These are phyloP conservation scores for Phytophthora sp. DNA, from an alignment of 352 stramenopile species.

Conservation along the genomic window DNA sequence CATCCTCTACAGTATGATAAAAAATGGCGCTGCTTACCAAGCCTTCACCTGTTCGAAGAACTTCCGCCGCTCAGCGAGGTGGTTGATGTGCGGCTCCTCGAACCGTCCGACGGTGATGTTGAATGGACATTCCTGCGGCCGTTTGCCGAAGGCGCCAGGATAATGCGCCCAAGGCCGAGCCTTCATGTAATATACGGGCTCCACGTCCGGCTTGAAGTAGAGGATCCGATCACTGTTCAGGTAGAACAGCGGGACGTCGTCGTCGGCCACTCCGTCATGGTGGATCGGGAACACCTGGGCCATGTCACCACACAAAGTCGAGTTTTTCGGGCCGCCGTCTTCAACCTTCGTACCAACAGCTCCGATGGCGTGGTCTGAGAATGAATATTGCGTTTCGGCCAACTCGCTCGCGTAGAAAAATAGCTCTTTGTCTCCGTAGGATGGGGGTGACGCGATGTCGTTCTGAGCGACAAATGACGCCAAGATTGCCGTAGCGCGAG, in stretches of 20 bases:
- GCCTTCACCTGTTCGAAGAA: conserved; percentile 37
- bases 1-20: too few relatives aligned
- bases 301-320: conserved; percentile 53
- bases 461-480: conserved; percentile 43
- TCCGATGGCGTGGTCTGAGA: conserved; percentile 50
- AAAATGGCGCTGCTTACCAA: too few relatives aligned
- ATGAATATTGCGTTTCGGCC: conserved; percentile 47
- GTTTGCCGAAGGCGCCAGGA: conserved; percentile 41
- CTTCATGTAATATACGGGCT: conserved; percentile 50
- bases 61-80: conserved; percentile 40
- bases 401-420: conserved; percentile 52
- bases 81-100: conserved; percentile 29
- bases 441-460: conserved; percentile 34
- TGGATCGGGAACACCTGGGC: conserved; percentile 56
- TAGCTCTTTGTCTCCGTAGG: conserved; percentile 55
- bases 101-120: conserved; percentile 43
- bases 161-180: conserved; percentile 41
- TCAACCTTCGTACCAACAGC: conserved; percentile 40
- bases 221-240: conserved; percentile 64
- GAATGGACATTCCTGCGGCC: conserved; percentile 51
- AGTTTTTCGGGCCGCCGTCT: conserved; percentile 31
- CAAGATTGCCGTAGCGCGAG: conserved; percentile 47
- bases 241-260: conserved; percentile 44
- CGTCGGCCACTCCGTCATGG: conserved; percentile 16
- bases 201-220: conserved; percentile 34